Percentiles rank a stretch among this genome's conserved stretches.
These are phyloP conservation scores for Amaranthus cruentus DNA, from an alignment of 148 eudicot genomes.

Conservation along the genomic window DNA sequence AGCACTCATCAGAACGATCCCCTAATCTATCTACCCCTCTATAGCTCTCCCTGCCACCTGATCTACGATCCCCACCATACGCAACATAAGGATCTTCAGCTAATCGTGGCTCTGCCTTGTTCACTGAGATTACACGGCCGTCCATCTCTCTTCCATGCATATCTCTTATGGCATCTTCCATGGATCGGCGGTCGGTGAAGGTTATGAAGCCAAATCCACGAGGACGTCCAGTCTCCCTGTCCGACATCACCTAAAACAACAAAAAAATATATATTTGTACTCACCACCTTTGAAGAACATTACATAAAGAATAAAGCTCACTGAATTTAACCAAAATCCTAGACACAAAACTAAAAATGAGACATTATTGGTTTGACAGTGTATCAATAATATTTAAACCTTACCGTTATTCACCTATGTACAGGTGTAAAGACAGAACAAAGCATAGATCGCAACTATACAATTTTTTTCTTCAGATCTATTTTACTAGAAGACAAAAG, in stretches of 20 bases:
- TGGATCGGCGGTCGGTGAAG: conserved; percentile 42
- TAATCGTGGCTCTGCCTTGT: conserved; percentile 49
- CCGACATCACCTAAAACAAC: conserved; percentile 41
- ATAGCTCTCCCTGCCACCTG: conserved; percentile 38
- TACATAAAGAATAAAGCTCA: neutral
- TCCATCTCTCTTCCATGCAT: conserved; percentile 53
- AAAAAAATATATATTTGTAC: neutral
- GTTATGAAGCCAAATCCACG: conserved; percentile 57
- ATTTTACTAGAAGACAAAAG: too few species aligned
- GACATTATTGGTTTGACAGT: neutral
- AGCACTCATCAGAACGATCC: conserved; percentile 42
- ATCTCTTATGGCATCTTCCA: conserved; percentile 52
- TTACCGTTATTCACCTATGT: neutral
- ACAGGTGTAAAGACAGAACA: too few species aligned
- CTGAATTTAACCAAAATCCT: neutral
- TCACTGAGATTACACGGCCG: conserved; percentile 47
- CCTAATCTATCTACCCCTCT: conserved; percentile 29
- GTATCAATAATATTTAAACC: neutral
- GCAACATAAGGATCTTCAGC: conserved; percentile 34
- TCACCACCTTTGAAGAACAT: neutral
- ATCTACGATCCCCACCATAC: conserved; percentile 28
- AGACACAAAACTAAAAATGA: neutral
- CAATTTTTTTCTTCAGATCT: too few species aligned
- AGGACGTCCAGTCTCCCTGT: conserved; percentile 54
- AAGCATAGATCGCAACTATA: too few species aligned